These are phyloP conservation scores for Melanomma pulvis-pyrius DNA, from an alignment of 495 filamentous ascomycete species.

Conservation along the genomic window DNA sequence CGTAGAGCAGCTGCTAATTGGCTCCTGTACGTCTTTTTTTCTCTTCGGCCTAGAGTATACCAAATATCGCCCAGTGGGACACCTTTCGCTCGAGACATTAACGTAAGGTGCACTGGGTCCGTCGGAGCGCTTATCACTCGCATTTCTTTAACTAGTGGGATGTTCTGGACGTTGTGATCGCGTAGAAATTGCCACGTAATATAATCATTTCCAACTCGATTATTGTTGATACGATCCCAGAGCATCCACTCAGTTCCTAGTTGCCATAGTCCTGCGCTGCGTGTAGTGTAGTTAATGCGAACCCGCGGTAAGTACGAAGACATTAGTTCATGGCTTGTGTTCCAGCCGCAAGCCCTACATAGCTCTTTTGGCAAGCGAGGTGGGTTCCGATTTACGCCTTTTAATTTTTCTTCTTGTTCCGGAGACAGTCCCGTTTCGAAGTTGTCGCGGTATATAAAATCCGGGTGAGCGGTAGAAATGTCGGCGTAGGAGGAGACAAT, in stretches of 20 bases:
- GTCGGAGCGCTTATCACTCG: not conserved
- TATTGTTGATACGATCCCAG: slow-evolving; percentile 8
- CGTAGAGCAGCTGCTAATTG: slow-evolving; percentile 4
- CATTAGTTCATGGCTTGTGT: not conserved
- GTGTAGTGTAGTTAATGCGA: not conserved
- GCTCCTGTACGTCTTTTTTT: not conserved
- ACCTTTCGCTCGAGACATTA: slow-evolving; percentile 15
- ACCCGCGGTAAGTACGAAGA: slow-evolving; percentile 7
- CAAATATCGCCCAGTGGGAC: not conserved
- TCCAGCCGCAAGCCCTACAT: slow-evolving; percentile 15
- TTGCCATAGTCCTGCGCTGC: not conserved
- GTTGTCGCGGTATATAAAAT: too few species aligned
- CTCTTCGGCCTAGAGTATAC: not conserved
- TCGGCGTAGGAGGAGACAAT: too few species aligned
- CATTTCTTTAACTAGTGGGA: slow-evolving; percentile 11
- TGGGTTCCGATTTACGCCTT: too few species aligned
- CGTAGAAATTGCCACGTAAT: slow-evolving; percentile 7
- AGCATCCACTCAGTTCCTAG: slow-evolving; percentile 3
- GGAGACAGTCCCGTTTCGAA: too few species aligned
- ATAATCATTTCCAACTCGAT: not conserved
- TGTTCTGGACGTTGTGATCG: not conserved
- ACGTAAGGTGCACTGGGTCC: not conserved
- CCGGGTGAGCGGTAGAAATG: too few species aligned
- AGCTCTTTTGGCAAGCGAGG: slow-evolving; percentile 5
- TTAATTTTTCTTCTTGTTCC: too few species aligned